Evolutionary conservation across 805 yeast genomes (phyloP), one percentile per base, ranked within the genome.

Genomic region (Zygosaccharomyces lentus): DNA sequence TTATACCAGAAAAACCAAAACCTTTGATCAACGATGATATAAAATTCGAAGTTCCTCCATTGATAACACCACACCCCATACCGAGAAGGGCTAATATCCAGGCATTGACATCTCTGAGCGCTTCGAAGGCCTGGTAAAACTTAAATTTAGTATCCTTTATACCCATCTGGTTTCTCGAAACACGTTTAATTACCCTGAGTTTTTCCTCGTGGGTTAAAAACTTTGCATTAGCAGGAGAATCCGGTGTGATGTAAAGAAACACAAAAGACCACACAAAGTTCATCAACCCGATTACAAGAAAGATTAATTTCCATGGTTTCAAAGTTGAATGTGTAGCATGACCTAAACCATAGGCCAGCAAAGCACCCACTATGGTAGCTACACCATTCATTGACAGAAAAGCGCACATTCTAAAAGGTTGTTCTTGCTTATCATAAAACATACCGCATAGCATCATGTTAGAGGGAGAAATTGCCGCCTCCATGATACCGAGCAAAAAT

Each of bases 141-240:
- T 53, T 53, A 34, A 49, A 39, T 31, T 47, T 38, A 13, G 53
- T 49, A 34, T 51, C 55, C 29, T 51, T 51, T 23, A 53, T 47
- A 47, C 57, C 57, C 54, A 49, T 51, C 34, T 51, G 53, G 42
- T 53, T 53, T 37, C 46, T 35, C 63, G 68, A 48, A 31, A 57
- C 54, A 26, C 58, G 50, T 13, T 54, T 53, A 19, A 57, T 46
- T 9, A 52, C 57, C 46, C 46, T 47, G 19, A 50, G 30, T 46
- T 57, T 66, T 50, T 69, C 72, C n/a, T 64, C 59, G 29, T 64
- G 68, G 17, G 48, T 58, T 45, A 68, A 49, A 46, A 68, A 68
- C 32, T 58, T 54, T 15, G 71, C 71, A 17, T 54, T 55, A 6
- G 59, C 56, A 9, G 69, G 69, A 32, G 56, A 71, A 48, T 67